These are phyloP conservation scores for Penicillium sp. DNA, from an alignment of 2,329 filamentous ascomycete species.

Conservation along the genomic window DNA sequence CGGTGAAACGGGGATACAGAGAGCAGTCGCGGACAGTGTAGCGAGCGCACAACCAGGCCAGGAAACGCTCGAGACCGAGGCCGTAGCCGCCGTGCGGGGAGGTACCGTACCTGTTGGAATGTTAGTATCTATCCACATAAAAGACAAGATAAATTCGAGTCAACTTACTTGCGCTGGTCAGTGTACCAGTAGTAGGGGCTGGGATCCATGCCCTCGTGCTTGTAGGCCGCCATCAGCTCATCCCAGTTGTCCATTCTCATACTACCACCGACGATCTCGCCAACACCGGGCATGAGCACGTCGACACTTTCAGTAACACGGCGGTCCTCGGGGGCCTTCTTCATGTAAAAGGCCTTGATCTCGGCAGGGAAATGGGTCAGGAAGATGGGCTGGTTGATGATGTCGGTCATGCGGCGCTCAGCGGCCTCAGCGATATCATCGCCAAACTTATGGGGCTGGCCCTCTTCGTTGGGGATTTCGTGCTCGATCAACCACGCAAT, in stretches of 20 bases:
- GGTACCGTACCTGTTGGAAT: constrained; percentile 67
- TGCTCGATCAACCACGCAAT: constrained; percentile 91
- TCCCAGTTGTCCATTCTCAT: constrained; percentile 95
- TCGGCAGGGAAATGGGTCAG: constrained; percentile 94
- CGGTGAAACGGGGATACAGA: constrained; percentile 51
- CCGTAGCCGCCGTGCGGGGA: constrained; percentile 92
- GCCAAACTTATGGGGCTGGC: constrained; percentile 82
- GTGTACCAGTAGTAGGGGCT: constrained; percentile 97
- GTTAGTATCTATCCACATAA: constrained; percentile 1
- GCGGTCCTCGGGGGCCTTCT: constrained; percentile 71
- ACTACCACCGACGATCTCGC: constrained; percentile 91
- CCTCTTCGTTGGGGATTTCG: constrained; percentile 89
- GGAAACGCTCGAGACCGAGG: constrained; percentile 79
- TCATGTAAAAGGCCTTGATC: constrained; percentile 99
- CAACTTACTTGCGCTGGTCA: constrained; percentile 83
- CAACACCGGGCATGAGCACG: constrained; percentile 82
- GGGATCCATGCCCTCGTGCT: constrained; percentile 78
- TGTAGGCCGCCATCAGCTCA: constrained; percentile 82
- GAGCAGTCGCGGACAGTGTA: constrained; percentile 60
- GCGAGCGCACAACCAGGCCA: constrained; percentile 64
- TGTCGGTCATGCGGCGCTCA: constrained; percentile 94
- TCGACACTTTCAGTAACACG: constrained; percentile 93
- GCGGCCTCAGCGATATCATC: constrained; percentile 98
- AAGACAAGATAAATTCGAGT: not conserved
- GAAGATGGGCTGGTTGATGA: constrained; percentile 92